phyloP scores from a whole-genome alignment of 179 eudicot species.

The Beta macrorhiza region DNA sequence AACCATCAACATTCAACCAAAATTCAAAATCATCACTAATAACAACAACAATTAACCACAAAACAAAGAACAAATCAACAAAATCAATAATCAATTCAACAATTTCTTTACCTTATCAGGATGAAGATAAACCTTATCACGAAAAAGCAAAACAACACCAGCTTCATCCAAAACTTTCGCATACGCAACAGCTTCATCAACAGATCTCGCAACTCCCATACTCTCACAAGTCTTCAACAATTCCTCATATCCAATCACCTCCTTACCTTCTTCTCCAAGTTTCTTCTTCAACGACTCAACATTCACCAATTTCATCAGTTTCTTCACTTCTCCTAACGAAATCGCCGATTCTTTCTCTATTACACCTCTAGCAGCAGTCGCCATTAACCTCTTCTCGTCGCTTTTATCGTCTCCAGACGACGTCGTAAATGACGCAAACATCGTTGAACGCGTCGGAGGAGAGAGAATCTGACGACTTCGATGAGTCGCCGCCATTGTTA shows the following conservation, averaged over 20 bases:
- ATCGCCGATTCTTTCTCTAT: constrained; percentile 18
- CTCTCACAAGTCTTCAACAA: constrained; percentile 57
- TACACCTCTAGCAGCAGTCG: background rate
- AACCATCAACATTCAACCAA: background rate
- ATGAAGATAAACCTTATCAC: constrained; percentile 84
- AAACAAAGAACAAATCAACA: background rate
- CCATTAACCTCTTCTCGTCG: background rate
- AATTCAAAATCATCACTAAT: background rate
- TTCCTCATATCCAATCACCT: constrained; percentile 60
- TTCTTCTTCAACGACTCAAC: constrained; percentile 71
- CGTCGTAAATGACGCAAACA: background rate
- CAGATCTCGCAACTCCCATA: constrained; percentile 63
- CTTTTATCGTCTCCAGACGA: background rate
- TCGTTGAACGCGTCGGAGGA: background rate
- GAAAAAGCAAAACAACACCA: constrained; percentile 76
- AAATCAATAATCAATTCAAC: background rate
- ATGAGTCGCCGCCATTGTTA: constrained; percentile 23
- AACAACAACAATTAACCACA: background rate
- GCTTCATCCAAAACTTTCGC: constrained; percentile 78
- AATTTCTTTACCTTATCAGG: constrained; percentile 62
- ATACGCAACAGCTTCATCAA: constrained; percentile 58
- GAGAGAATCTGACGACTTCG: background rate
- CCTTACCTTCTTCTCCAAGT: constrained; percentile 58
- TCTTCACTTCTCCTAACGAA: constrained; percentile 63
- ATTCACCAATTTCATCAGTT: constrained; percentile 74